Conservation (phyloP, 1,284 basidiomycete genomes). For the Puccinia triticina region DNA sequence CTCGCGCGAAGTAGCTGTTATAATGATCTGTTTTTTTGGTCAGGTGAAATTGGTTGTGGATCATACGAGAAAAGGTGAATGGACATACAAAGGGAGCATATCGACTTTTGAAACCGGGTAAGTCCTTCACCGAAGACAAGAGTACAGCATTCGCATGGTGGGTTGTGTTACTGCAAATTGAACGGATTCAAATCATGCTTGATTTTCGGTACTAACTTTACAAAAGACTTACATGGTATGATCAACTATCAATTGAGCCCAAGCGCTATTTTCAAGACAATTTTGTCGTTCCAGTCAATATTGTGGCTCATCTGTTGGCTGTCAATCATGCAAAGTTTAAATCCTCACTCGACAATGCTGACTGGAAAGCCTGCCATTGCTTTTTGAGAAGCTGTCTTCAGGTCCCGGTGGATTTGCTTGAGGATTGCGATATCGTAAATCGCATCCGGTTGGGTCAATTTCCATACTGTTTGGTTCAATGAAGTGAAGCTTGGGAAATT, state of each 20-base stretch:
- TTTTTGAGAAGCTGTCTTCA: slow-evolving; percentile 48
- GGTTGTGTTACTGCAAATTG: slow-evolving; percentile 46
- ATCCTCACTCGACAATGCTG: slow-evolving; percentile 48
- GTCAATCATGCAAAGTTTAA: neutral
- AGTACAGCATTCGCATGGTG: slow-evolving; percentile 46
- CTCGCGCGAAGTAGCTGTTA: slow-evolving; percentile 46
- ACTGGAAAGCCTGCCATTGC: slow-evolving; percentile 45
- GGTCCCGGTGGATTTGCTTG: slow-evolving; percentile 47
- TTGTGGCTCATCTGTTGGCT: neutral
- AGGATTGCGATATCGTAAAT: slow-evolving; percentile 47
- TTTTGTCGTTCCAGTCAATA: neutral
- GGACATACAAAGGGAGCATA: slow-evolving; percentile 50
- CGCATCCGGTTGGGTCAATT: slow-evolving; percentile 47
- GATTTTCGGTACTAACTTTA: slow-evolving; percentile 6
- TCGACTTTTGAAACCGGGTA: slow-evolving; percentile 35
- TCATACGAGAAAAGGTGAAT: neutral
- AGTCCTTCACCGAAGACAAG: slow-evolving; percentile 38
- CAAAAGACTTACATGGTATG: slow-evolving; percentile 50
- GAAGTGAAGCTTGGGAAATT: slow-evolving; percentile 50
- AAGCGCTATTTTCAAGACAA: slow-evolving; percentile 23
- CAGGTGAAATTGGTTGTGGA: neutral
- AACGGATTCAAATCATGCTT: slow-evolving; percentile 19
- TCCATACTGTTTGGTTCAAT: slow-evolving; percentile 49
- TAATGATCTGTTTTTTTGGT: slow-evolving; percentile 31
- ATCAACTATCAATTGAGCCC: slow-evolving; percentile 51